Evolutionary conservation across 2,329 filamentous ascomycete genomes (phyloP), one percentile per base, ranked within the genome.

Genomic region (Bipolaris sorokiniana): DNA sequence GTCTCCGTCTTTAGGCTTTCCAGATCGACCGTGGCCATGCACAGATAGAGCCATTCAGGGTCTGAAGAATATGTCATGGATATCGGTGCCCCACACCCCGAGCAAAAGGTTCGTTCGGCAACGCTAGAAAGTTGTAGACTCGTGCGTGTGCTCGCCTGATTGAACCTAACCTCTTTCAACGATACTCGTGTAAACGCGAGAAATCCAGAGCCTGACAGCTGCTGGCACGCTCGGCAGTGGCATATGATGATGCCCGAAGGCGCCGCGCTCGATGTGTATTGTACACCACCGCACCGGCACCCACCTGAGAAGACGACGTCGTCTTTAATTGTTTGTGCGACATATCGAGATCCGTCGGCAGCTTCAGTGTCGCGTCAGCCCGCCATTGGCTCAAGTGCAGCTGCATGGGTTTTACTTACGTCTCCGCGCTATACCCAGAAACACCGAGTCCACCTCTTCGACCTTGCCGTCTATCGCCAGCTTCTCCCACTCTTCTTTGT

Each of bases 191-290:
- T 71, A 58, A 81, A 83, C 3, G 77, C 73, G 34, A 82, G 69
- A 55, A 76, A 83, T 1, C 77, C 76, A 3, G 76, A 78, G 11
- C 82, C 81, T 2, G 81, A 79, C 37, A 81, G 58, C 63, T 80
- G 79, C 54, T 81, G 80, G 59, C 82, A 84, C 38, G 77, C 77
- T n/a, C 67, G 69, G 63, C 82, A 84, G 64, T 83, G 76, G 66
- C 81, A 84, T 53, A 78, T 67, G 16, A 70, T 73, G 26, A 81
- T 66, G 22, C 67, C 57, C 11, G 62, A 66, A 0, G 81, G 79
- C 1, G 72, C 63, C 1, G 58, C 59, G 13, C 72, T 75, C 49
- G 73, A 74, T 1, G 69, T 76, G 69, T 81, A 83, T 37, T 69
- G 71, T 31, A 83, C 73, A 45, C 73, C 66, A 11, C 74, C 72